These are phyloP conservation scores for Arachnopeziza araneosa DNA, from an alignment of 2,329 filamentous ascomycete genomes.

Conservation along the genomic window DNA sequence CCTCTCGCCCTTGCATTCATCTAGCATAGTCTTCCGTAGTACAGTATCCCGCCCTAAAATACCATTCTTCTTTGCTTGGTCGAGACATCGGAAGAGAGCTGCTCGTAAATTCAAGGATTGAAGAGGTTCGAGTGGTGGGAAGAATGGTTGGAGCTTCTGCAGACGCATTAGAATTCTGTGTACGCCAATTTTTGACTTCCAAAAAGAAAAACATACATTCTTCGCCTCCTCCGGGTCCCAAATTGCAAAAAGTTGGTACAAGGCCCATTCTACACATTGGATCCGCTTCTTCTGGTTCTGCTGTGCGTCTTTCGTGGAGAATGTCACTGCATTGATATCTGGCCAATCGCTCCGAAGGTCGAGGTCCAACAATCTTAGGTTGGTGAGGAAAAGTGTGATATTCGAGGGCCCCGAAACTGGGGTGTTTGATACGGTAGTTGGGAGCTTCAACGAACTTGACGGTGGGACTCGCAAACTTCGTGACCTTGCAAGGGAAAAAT, in stretches of 20 bases:
- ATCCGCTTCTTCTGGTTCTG: constrained; percentile 79
- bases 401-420: constrained; percentile 40
- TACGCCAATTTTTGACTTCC: not conserved
- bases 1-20: constrained; percentile 90
- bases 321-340: constrained; percentile 61
- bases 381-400: constrained; percentile 69
- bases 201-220: constrained; percentile 45
- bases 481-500: constrained; percentile 17
- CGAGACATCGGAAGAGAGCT: constrained; percentile 73
- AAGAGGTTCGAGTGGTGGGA: constrained; percentile 81
- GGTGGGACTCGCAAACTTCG: constrained; percentile 25
- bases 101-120: constrained; percentile 88
- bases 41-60: constrained; percentile 72
- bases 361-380: constrained; percentile 76
- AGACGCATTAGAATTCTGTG: not conserved
- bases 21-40: constrained; percentile 89
- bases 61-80: constrained; percentile 83
- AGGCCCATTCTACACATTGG: constrained; percentile 78
- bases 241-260: constrained; percentile 80
- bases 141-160: constrained; percentile 84
- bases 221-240: constrained; percentile 75
- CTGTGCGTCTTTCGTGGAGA: constrained; percentile 59
- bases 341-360: constrained; percentile 78
- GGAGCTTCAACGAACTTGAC: constrained; percentile 15
- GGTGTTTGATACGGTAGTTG: constrained; percentile 8